Evolutionary conservation across 2,329 filamentous ascomycete species (phyloP), one percentile per base, ranked within the genome.

Genomic region (Calonectria naviculata): DNA sequence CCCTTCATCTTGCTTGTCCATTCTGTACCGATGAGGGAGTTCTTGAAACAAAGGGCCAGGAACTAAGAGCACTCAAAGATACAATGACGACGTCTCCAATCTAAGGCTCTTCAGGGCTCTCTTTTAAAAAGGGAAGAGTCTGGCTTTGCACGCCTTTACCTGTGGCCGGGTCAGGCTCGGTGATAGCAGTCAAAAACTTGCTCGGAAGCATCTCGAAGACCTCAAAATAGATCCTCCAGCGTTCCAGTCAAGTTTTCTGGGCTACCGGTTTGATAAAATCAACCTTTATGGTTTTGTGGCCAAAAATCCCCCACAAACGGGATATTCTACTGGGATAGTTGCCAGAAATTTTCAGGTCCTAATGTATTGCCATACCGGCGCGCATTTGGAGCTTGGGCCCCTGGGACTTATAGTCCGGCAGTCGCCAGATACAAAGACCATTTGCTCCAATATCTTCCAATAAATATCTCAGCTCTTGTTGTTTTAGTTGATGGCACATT

Each of bases 31-130:
- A 78, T 70, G 13, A 60, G 13, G 0, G 67, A 66, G 29, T 75
- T 63, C 6, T 72, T 65, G 10, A 76, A 76, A 38, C 67, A 73
- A 46, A 78, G 66, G 42, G 78, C 64, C 6, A 79, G 68, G 38
- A 76, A 76, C 76, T 75, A 79, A 6, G 72, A 72, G 6, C 67
- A 73, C 34, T 77, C 74, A 44, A 73, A 73, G 21, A 68, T 68
- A 4, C 66, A 52, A 56, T 78, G 76, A 77, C 77, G 79, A 29
- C 36, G 54, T 31, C 78, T 72, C 10, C 79, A 69, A 0, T 41
- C 38, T 19, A 79, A 68, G 24, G 68, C 65, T 44, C 72, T 77
- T 71, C 3, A 79, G 68, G 10, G 28, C 49, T 8, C n/a, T 77
- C 71, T 19, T 71, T 73, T 26, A 73, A 49, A 19, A 75, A 67